These are phyloP conservation scores for Heritiera fomes DNA, from an alignment of 345 rosid genomes.

Conservation along the genomic window DNA sequence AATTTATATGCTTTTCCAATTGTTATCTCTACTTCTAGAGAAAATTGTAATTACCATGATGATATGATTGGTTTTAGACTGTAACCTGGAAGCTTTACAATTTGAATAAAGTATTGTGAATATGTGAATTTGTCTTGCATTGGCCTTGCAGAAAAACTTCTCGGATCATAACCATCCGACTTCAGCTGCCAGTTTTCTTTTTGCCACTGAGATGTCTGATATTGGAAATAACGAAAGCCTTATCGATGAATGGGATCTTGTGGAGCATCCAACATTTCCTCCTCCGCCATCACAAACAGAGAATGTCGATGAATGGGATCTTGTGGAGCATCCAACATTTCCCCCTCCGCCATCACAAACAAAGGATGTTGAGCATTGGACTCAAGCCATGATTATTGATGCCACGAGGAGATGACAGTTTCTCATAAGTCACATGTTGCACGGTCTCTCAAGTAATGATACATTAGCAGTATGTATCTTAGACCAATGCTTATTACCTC, in stretches of 20 bases:
- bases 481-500: neutral
- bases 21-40: neutral
- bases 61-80: neutral
- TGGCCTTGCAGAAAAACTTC: slow-evolving; percentile 51
- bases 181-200: slow-evolving; percentile 63
- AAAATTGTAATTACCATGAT: neutral
- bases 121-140: slow-evolving; percentile 1
- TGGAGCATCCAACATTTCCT: slow-evolving; percentile 42
- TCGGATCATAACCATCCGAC: slow-evolving; percentile 51
- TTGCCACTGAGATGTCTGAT: slow-evolving; percentile 56
- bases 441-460: neutral
- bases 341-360: slow-evolving; percentile 92
- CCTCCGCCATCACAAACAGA: slow-evolving; percentile 90
- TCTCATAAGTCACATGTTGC: slow-evolving; percentile 20
- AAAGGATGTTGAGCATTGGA: slow-evolving; percentile 94
- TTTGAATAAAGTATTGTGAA: neutral
- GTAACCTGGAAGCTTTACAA: neutral
- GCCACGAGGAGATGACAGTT: slow-evolving; percentile 60
- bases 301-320: slow-evolving; percentile 48
- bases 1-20: slow-evolving; percentile 1
- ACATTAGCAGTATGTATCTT: neutral
- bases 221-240: slow-evolving; percentile 60
- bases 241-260: slow-evolving; percentile 81
- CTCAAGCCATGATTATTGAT: slow-evolving; percentile 94
- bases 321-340: slow-evolving; percentile 83